A percentile compares a stretch with the other conserved stretches of the same genome.
These are phyloP conservation scores for Choanephora cucurbitarum DNA, from an alignment of 371 early-diverging fungal species.

Conservation along the genomic window DNA sequence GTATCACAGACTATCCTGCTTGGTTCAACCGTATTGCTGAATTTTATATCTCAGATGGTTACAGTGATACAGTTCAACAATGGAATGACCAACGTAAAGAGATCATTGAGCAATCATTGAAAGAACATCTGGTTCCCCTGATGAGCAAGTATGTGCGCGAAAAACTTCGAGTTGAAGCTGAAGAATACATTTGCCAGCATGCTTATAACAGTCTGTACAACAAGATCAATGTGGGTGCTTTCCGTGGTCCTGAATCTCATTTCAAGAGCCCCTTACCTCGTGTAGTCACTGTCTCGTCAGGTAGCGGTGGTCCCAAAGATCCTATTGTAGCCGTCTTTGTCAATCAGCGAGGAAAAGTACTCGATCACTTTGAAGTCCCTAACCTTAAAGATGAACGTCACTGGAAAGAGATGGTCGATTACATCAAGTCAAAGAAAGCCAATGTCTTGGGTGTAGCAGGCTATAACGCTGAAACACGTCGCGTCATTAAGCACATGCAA, in stretches of 20 bases:
- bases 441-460: slow-evolving; percentile 88
- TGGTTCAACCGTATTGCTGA: slow-evolving; percentile 63
- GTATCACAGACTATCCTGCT: slow-evolving; percentile 59
- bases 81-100: slow-evolving; percentile 85
- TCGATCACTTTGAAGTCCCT: slow-evolving; percentile 65
- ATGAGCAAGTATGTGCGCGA: slow-evolving; percentile 78
- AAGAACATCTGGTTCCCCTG: slow-evolving; percentile 70
- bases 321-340: slow-evolving; percentile 75
- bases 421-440: slow-evolving; percentile 65
- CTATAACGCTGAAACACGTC: slow-evolving; percentile 71
- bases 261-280: slow-evolving; percentile 64
- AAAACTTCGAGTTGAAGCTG: slow-evolving; percentile 71
- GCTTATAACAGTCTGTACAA: slow-evolving; percentile 67
- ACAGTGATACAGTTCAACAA: slow-evolving; percentile 62
- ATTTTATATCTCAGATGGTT: slow-evolving; percentile 62
- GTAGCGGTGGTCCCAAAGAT: slow-evolving; percentile 72
- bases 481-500: slow-evolving; percentile 70
- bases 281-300: slow-evolving; percentile 84
- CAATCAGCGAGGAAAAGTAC: slow-evolving; percentile 76
- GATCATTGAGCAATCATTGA: slow-evolving; percentile 62
- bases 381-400: slow-evolving; percentile 63
- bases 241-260: slow-evolving; percentile 50
- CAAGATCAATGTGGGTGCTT: slow-evolving; percentile 78
- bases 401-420: slow-evolving; percentile 56
- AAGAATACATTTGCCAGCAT: slow-evolving; percentile 68